Evolutionary conservation across 805 yeast species (phyloP), one percentile per base, ranked within the genome.

Genomic region (Helenozyma rhizophorensis): DNA sequence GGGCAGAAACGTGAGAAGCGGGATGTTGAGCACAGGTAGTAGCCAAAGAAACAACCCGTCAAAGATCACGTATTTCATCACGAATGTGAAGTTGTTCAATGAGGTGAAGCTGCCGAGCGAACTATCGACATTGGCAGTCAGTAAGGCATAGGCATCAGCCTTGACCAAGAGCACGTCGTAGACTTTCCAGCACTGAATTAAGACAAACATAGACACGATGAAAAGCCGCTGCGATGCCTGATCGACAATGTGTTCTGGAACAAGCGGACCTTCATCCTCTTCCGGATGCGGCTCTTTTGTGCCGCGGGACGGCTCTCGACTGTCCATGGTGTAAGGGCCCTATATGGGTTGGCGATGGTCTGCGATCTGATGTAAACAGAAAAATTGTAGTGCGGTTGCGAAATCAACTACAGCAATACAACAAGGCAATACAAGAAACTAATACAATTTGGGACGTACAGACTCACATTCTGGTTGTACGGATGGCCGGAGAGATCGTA

Each of bases 151-250:
- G 2, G 41, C 34, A 12, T 67, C 72, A 16, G 74, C 67, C 46
- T 79, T 78, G 36, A 84, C 58, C 14, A 77, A 54, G 21, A 80
- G 59, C 25, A 84, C 57, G 52, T 86, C 95, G 46, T 83, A 84
- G 1, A 85, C 36, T 53, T 93, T 90, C 75, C 83, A 83, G n/a
- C 85, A 75, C 56, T 89, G 97, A n/a, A 90, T 68, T 21, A 83
- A 65, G 2, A 74, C 63, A 51, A 87, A 85, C 9, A 84, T 40
- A 1, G 85, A 73, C n/a, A 80, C 54, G 3, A 78, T 70, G 34
- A 85, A 70, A 22, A 78, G 56, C 39, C 96, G 65, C 56, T 90
- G 98, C 10, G 84, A 76, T 2, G 85, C 85, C 5, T 75, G 74
- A 42, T 87, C 95, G 16, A 89, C 52, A 2, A 79, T 63, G 6